These are phyloP conservation scores for Nicotiana knightiana DNA, from an alignment of 257 asterid species.

Conservation along the genomic window DNA sequence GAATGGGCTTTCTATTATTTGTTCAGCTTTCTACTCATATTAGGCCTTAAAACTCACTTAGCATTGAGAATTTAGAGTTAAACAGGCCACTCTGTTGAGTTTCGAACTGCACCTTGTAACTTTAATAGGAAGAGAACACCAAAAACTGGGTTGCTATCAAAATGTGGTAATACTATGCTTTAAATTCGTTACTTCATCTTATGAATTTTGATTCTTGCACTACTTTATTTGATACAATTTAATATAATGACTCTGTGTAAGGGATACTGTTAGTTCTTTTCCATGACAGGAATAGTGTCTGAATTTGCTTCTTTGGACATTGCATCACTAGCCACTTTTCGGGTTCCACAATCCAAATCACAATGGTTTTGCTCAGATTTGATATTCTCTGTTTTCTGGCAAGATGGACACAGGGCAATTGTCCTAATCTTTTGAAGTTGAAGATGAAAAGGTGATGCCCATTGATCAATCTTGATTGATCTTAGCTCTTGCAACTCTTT, in stretches of 20 bases:
- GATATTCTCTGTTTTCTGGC: conserved; percentile 9
- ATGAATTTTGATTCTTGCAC: neutral
- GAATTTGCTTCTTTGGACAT: neutral
- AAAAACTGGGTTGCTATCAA: too few species aligned
- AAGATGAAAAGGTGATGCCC: conserved; percentile 2
- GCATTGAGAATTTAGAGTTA: neutral
- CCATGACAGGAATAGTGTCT: neutral
- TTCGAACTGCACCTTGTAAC: too few species aligned
- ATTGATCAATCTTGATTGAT: conserved; percentile 22
- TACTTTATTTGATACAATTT: neutral
- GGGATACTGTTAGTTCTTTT: neutral
- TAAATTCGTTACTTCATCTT: too few species aligned
- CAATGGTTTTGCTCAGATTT: neutral
- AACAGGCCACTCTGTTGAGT: too few species aligned
- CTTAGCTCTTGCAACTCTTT: conserved; percentile 50
- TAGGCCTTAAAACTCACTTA: neutral
- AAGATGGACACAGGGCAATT: conserved; percentile 13
- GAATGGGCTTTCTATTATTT: neutral
- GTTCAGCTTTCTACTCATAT: neutral
- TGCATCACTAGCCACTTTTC: neutral
- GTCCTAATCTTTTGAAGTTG: conserved; percentile 6
- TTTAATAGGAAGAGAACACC: too few species aligned
- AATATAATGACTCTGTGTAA: neutral
- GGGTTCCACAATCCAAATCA: too few species aligned
- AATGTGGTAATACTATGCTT: too few species aligned